Evolutionary conservation across 116 monocot genomes (phyloP), one percentile per base, ranked within the genome.

Genomic region (Phalaenopsis hybrid): DNA sequence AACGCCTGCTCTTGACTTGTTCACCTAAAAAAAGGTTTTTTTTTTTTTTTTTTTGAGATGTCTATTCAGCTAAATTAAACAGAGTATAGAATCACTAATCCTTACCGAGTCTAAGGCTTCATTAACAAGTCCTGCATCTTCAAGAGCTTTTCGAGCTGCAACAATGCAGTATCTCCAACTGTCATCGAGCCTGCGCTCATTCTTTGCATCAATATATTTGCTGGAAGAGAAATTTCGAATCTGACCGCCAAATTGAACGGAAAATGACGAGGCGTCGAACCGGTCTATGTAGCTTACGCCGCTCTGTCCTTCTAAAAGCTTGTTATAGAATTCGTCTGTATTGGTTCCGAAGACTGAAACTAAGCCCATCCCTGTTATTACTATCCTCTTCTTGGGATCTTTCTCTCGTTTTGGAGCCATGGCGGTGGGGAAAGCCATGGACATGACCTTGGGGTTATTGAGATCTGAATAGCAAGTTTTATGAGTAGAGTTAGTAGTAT

Each of bases 331-430:
- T 41, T 46, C 69, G 21, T 91, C 95, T 9, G 90, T 88, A 18
- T 95, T 91, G 83, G 87, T 95, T 17, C 95, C 95, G 70, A 95
- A 95, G 10, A 95, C 95, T 15, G 95, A 95, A 4, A 95, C 95
- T 11, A 93, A 78, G 16, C 95, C 95, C 95, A 87, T 95, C 50
- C 95, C 95, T 13, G 95, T 93, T 48, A 95, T 88, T 25, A 95
- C 95, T n/a, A 93, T 88, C 21, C 95, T 52, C 87, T 91, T 95
- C 93, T 90, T 93, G 78, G 95, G 91, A 83, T 95, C 95, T 74
- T 84, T 93, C 87, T 95, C 95, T 63, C 93, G 52, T 82, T 82
- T 92, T 25, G 92, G 95, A 31, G 92, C 84, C 41, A 85, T 45
- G 34, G 81, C 34, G 0, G 81, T 25, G 28, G 86, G 77, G 20